Conservation (phyloP, 169 alveolate species). For the Plasmodium inui region DNA sequence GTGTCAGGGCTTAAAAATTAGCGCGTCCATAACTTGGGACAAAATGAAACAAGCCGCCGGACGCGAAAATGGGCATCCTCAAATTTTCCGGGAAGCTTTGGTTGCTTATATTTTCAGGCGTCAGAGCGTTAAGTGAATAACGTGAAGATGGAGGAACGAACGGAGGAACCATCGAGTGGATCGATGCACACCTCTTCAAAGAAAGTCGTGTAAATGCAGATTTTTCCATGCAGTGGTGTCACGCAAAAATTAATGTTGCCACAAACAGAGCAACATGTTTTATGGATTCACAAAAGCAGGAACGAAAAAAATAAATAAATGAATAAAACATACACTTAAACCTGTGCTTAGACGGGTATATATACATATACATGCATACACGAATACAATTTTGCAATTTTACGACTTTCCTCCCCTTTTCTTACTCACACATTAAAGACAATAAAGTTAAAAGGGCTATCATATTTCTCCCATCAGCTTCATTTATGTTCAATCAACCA, state of each 20-base stretch:
- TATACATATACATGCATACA: neutral
- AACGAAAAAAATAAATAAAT: neutral
- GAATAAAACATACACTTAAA: neutral
- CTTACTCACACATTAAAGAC: neutral
- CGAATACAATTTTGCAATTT: neutral
- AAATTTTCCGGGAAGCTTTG: neutral
- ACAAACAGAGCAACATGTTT: neutral
- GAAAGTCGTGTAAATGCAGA: slow-evolving; percentile 1
- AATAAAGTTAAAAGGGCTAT: neutral
- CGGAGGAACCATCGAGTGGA: neutral
- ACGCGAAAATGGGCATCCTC: neutral
- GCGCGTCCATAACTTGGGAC: neutral
- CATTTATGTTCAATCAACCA: neutral
- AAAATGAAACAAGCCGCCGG: neutral
- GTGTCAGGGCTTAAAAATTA: neutral
- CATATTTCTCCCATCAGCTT: neutral
- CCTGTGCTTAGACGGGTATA: neutral
- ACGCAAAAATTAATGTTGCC: neutral
- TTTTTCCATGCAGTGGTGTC: slow-evolving; percentile 21
- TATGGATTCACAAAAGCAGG: slow-evolving; percentile 7
- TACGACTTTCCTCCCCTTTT: neutral
- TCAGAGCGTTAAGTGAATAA: neutral
- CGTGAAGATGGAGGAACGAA: neutral
- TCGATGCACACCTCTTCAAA: slow-evolving; percentile 1
- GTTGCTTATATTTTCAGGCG: slow-evolving; percentile 1